Conservation (phyloP, 2,329 filamentous ascomycete genomes). For the Neocucurbitaria cava region DNA sequence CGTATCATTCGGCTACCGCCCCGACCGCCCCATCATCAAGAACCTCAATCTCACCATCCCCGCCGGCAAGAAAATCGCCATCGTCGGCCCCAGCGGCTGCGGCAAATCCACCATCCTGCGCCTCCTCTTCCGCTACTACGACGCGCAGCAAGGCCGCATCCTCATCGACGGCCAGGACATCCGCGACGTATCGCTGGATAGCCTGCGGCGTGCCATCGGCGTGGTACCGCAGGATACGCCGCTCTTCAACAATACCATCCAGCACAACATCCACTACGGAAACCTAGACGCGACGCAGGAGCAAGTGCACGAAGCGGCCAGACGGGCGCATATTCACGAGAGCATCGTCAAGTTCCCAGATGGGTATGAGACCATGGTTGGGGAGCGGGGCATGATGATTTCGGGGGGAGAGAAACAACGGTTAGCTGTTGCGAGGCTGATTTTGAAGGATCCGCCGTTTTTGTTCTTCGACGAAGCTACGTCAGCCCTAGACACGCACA, state of each 20-base stretch:
- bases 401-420: slow-evolving; percentile 94
- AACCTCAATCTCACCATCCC: slow-evolving; percentile 89
- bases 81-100: slow-evolving; percentile 94
- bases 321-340: slow-evolving; percentile 83
- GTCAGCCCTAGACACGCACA: slow-evolving; percentile 89
- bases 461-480: slow-evolving; percentile 97
- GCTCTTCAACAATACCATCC: slow-evolving; percentile 94
- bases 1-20: slow-evolving; percentile 90
- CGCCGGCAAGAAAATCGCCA: slow-evolving; percentile 92
- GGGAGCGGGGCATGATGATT: slow-evolving; percentile 95
- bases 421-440: slow-evolving; percentile 79
- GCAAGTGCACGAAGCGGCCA: slow-evolving; percentile 77
- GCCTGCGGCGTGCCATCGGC: slow-evolving; percentile 82
- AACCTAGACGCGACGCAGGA: slow-evolving; percentile 77
- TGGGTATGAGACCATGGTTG: slow-evolving; percentile 90
- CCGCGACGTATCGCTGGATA: slow-evolving; percentile 80
- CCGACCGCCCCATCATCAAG: slow-evolving; percentile 83
- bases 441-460: slow-evolving; percentile 88
- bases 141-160: slow-evolving; percentile 83
- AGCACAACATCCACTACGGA: slow-evolving; percentile 95
- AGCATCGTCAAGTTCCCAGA: slow-evolving; percentile 75
- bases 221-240: slow-evolving; percentile 98
- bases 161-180: slow-evolving; percentile 94
- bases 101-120: slow-evolving; percentile 94
- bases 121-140: slow-evolving; percentile 93